These are phyloP conservation scores for Penicillium sp. DNA, from an alignment of 2,329 filamentous ascomycete species.

Conservation along the genomic window DNA sequence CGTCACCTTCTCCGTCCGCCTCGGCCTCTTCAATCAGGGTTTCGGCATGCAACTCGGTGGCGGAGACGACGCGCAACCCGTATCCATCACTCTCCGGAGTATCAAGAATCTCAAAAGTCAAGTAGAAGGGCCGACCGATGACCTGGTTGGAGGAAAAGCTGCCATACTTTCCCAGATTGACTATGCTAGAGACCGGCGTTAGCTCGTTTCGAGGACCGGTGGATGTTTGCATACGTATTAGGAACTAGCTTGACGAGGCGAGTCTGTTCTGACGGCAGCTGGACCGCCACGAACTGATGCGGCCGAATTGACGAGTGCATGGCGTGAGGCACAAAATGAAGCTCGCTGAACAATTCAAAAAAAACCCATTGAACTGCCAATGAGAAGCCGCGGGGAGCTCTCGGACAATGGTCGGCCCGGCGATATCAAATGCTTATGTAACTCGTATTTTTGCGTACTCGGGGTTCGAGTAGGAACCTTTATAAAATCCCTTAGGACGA, in stretches of 20 bases:
- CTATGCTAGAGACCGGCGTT: constrained; percentile 56
- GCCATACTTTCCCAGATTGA: constrained; percentile 90
- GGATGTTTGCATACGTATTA: constrained; percentile 57
- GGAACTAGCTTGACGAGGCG: constrained; percentile 60
- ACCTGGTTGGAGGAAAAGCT: constrained; percentile 85
- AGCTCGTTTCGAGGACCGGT: neutral
- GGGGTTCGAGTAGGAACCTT: neutral
- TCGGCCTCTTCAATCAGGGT: constrained; percentile 56
- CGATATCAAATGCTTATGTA: neutral
- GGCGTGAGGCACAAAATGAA: constrained; percentile 2
- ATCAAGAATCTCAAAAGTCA: constrained; percentile 87
- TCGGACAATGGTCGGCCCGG: neutral
- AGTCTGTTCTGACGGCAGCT: constrained; percentile 54
- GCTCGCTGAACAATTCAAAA: neutral
- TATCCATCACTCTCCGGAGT: constrained; percentile 63
- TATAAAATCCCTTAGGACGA: no score
- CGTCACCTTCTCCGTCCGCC: constrained; percentile 37
- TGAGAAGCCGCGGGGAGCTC: neutral
- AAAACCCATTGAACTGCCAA: neutral
- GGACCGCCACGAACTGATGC: constrained; percentile 36
- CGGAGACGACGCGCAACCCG: constrained; percentile 70
- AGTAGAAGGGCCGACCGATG: constrained; percentile 83
- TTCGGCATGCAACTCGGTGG: constrained; percentile 80
- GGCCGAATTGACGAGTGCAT: constrained; percentile 43
- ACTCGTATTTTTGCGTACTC: neutral